Percentiles rank a stretch among this genome's conserved stretches.
These are phyloP conservation scores for Solanum aculeatissimum DNA, from an alignment of 305 asterid genomes.

Conservation along the genomic window DNA sequence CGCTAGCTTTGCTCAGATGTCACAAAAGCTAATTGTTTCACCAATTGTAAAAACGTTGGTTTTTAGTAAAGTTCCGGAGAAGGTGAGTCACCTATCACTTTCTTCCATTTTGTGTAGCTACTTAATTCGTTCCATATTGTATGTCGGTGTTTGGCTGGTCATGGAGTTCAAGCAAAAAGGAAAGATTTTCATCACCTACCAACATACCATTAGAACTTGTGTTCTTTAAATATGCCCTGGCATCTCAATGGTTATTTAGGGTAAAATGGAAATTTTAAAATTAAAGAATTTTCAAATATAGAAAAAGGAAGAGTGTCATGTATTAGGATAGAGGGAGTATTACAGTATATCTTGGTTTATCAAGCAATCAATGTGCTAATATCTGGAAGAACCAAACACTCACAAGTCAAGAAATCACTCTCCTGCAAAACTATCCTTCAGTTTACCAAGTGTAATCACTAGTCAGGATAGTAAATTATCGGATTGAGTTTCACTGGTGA, in stretches of 20 bases:
- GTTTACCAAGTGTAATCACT: neutral
- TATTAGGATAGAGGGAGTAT: neutral
- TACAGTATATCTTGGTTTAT: neutral
- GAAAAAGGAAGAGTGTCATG: neutral
- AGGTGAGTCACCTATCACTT: conserved; percentile 31
- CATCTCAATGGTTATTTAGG: neutral
- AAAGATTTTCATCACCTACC: neutral
- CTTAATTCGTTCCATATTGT: neutral
- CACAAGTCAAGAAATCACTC: neutral
- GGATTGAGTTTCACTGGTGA: neutral
- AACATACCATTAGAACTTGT: neutral
- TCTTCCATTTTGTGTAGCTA: neutral
- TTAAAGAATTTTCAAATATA: neutral
- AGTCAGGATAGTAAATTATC: neutral
- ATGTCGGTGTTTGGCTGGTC: neutral
- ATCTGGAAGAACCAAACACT: neutral
- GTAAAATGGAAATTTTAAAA: neutral
- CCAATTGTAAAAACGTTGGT: conserved; percentile 90
- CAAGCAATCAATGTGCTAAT: neutral
- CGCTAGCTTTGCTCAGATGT: conserved; percentile 88
- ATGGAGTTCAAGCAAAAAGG: neutral
- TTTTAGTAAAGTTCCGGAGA: conserved; percentile 94
- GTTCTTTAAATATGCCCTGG: neutral
- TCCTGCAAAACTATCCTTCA: neutral
- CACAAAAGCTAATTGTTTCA: conserved; percentile 86